These are phyloP conservation scores for Stellera chamaejasme DNA, from an alignment of 345 rosid genomes.

Conservation along the genomic window DNA sequence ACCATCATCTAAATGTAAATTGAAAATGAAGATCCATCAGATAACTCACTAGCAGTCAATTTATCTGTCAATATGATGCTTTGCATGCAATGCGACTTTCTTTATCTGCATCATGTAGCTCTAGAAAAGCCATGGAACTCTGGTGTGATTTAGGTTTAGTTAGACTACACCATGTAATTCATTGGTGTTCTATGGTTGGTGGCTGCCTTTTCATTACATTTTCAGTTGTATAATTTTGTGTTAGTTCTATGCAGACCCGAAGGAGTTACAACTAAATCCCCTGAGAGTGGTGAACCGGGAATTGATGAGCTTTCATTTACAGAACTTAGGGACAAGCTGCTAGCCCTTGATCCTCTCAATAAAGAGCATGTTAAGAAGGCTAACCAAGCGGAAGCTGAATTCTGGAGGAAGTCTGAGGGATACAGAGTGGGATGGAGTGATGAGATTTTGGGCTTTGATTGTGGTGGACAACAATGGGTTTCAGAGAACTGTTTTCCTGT, in stretches of 20 bases:
- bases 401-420: conserved; percentile 95
- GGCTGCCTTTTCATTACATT: conserved; percentile 1
- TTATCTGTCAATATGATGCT: no score
- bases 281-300: conserved; percentile 35
- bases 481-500: conserved; percentile 95
- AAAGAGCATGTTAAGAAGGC: conserved; percentile 69
- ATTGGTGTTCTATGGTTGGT: neutral
- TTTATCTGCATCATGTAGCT: no score
- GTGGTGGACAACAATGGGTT: conserved; percentile 99
- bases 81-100: no score
- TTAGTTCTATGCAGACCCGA: conserved; percentile 41
- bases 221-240: conserved; percentile 13
- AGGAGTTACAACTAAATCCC: conserved; percentile 32
- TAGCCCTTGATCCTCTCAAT: conserved; percentile 90
- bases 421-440: conserved; percentile 96
- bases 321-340: conserved; percentile 85
- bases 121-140: no score
- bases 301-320: conserved; percentile 71
- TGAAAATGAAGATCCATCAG: no score
- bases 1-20: no score
- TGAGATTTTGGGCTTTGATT: conserved; percentile 95
- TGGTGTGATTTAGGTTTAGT: no score
- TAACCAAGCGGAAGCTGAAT: conserved; percentile 90
- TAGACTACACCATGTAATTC: no score
- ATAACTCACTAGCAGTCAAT: no score